Conservation (phyloP, 2,329 filamentous ascomycete species). For the Venturia pyrina region DNA sequence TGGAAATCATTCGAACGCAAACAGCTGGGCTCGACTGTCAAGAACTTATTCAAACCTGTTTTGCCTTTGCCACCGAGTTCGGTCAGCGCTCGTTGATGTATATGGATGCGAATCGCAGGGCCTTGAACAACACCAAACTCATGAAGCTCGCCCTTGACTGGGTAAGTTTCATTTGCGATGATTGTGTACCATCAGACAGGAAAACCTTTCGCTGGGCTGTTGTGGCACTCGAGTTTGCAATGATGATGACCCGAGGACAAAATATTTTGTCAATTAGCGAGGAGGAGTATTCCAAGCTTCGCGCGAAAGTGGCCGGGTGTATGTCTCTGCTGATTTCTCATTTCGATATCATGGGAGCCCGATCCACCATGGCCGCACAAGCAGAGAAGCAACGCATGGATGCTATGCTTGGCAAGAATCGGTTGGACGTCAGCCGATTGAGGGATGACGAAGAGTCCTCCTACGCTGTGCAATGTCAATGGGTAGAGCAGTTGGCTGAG, state of each 20-base stretch:
- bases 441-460: constrained; percentile 80
- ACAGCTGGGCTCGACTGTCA: constrained; percentile 78
- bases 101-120: constrained; percentile 88
- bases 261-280: constrained; percentile 88
- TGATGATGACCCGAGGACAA: constrained; percentile 90
- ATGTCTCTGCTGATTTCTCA: constrained; percentile 97
- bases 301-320: constrained; percentile 86
- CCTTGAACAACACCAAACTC: constrained; percentile 95
- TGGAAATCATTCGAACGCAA: constrained; percentile 83
- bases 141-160: constrained; percentile 90
- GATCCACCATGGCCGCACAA: constrained; percentile 85
- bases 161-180: constrained; percentile 96
- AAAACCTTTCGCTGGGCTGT: constrained; percentile 98
- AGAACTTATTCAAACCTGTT: constrained; percentile 94
- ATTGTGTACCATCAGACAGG: constrained; percentile 86
- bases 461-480: constrained; percentile 62
- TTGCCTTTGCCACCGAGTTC: constrained; percentile 97
- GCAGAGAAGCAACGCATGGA: constrained; percentile 86
- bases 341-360: constrained; percentile 97
- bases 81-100: constrained; percentile 88
- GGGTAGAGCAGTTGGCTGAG: constrained; percentile 59
- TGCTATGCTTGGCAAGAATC: constrained; percentile 63
- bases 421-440: constrained; percentile 64
- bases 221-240: constrained; percentile 86
- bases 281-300: constrained; percentile 71